Evolutionary conservation across 2,329 filamentous ascomycete genomes (phyloP), one percentile per base, ranked within the genome.

Genomic region (Scedosporium aurantiacum): DNA sequence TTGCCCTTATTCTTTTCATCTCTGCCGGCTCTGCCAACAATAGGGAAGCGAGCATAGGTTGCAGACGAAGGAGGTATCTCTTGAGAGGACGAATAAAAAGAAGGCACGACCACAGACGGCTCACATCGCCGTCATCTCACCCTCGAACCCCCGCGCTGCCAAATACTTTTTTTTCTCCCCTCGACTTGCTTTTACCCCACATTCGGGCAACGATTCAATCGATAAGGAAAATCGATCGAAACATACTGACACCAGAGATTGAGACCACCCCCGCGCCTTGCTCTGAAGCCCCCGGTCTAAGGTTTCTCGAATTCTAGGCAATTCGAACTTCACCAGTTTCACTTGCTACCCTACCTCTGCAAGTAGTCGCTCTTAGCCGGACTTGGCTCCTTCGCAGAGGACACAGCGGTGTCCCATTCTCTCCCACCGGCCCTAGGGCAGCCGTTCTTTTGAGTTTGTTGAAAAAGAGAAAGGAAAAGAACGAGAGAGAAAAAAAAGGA

Each of bases 91-190:
- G 23, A 54, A 54, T 10, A 47, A 41, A n/a, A n/a, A 47, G 57
- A 59, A n/a, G 14, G 41, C 21, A 50, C 14, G 7, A n/a, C 28
- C 25, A 32, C 25, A 59, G 43, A 55, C 45, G 28, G 58, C 27
- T 27, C 45, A 55, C 28, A 28, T 55, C 58, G 50, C 23, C 8
- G 25, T 52, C 58, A 18, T 50, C 43, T 50, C 43, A 28, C 43
- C 43, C 16, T 4, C 41, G 45, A 50, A 59, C 40, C 58, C 45
- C 58, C 58, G 28, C 47, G 58, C 58, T 37, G 57, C 57, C 64
- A 59, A 59, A 55, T 37, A 63, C 18, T 18, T 18, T 27, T 27
- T 60, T 58, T 61, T 60, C 62, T 57, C 62, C 61, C 62, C n/a
- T 41, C 56, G 56, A 45, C 47, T 61, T 47, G 25, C 54, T 21